Base-by-base conservation (phyloP, 2,329 filamentous ascomycete genomes). In the Dactylellina drechsleri region DNA sequence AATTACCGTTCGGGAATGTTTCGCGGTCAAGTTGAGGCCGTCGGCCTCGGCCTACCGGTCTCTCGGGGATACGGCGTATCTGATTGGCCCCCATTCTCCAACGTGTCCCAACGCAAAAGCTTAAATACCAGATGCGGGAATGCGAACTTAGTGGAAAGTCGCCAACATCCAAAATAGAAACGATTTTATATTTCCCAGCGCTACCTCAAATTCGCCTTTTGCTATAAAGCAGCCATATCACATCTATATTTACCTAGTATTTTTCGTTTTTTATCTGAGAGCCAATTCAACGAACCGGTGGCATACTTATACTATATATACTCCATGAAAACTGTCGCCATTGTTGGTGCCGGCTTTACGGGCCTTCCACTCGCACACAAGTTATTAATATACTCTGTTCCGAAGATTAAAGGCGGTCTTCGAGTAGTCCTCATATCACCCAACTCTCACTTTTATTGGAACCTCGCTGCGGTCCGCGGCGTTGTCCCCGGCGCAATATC, bases 361-460 rank as follows among this genome's bases (percentile, higher is more conserved):
- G 86, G 86, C 67, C 82, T 88, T 54, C 84, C 84, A 62, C 79
- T 87, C 20, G 84, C 86, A 28, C 86, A 88, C 77, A 83, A 84
- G 20, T 82, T 88, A 1, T 83, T 88, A 71, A 87, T 87, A 80
- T 83, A 87, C 77, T 84, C 84, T 0, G 81, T 80, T 52, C 83
- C 82, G 0, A 82, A 82, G 53, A 80, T 81, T 36, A 18, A 20
- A 62, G 64, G 64, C 0, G 83, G 86, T 54, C 78, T 86, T 45
- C 86, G 86, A 77, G 85, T 88, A 53, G 82, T 88, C 54, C 83
- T 88, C 15, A 83, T 88, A 52, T 85, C 36, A 49, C 81, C 87
- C 85, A 87, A 84, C 77, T 84, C 82, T 76, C 86, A 88, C 78
- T 86, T 88, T 77, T 88, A 84, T 82, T 87, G 86, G 86, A 87